Evolutionary conservation across 2,329 filamentous ascomycete genomes (phyloP).

Genomic region (Fusarium tuaranense): DNA sequence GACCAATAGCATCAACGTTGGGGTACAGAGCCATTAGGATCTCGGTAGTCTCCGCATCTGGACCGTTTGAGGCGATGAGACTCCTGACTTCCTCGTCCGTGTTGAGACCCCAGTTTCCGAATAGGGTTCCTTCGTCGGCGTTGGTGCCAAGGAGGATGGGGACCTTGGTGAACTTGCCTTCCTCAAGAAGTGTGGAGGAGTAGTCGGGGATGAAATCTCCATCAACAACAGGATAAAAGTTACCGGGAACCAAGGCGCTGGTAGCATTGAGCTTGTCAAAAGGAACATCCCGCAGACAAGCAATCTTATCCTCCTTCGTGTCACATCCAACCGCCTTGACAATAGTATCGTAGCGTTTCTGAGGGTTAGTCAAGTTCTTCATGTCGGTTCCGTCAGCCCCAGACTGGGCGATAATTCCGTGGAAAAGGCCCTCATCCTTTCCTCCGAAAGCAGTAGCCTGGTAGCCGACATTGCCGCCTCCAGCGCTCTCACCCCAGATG

Average conservation of each 20-base stretch:
- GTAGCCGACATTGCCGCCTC: constrained; percentile 60
- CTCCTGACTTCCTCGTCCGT: constrained; percentile 19
- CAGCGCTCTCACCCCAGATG: constrained; percentile 59
- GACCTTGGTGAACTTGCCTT: constrained; percentile 72
- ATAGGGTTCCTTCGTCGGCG: constrained; percentile 72
- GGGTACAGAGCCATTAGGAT: constrained; percentile 36
- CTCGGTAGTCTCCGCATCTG: constrained; percentile 21
- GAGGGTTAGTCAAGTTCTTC: constrained; percentile 26
- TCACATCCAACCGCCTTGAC: constrained; percentile 41
- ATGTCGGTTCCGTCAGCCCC: constrained; percentile 51
- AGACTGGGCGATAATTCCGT: constrained; percentile 63
- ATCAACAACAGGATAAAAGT: constrained; percentile 45
- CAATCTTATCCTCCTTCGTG: constrained; percentile 38
- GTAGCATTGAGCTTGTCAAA: constrained; percentile 39
- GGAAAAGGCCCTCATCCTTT: constrained; percentile 65
- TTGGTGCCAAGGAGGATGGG: constrained; percentile 73
- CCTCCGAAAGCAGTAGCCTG: constrained; percentile 65
- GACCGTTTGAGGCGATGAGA: constrained; percentile 5
- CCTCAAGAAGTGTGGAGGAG: constrained; percentile 63
- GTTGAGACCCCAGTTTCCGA: constrained; percentile 59
- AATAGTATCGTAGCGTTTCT: constrained; percentile 36
- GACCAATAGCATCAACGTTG: constrained; percentile 35
- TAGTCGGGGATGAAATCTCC: constrained; percentile 53
- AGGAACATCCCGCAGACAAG: constrained; percentile 45
- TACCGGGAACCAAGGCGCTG: constrained; percentile 13